Percentiles rank a stretch among this genome's conserved stretches.
Evolutionary conservation across 2,329 filamentous ascomycete species (phyloP).

Genomic region (Harringtonia lauricola): DNA sequence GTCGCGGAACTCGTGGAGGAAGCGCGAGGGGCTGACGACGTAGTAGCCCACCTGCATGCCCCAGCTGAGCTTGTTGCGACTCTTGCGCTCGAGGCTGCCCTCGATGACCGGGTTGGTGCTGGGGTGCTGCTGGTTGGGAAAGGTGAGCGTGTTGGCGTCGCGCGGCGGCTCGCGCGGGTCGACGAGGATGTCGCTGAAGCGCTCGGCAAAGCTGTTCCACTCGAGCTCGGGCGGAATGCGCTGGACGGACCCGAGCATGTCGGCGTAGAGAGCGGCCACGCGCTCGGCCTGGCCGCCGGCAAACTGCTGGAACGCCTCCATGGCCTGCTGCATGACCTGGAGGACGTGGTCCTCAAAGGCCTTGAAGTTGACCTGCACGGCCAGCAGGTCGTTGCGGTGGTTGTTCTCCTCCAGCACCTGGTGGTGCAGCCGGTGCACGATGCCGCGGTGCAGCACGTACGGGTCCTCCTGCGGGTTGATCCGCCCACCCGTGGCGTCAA

Average conservation of each 20-base stretch:
- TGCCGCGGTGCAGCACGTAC: constrained; percentile 73
- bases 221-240: constrained; percentile 77
- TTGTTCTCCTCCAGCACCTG: constrained; percentile 95
- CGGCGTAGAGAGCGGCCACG: constrained; percentile 68
- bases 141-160: constrained; percentile 61
- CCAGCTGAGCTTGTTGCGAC: constrained; percentile 68
- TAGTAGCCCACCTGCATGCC: constrained; percentile 78
- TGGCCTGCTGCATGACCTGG: constrained; percentile 67
- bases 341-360: constrained; percentile 82
- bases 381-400: constrained; percentile 81
- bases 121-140: constrained; percentile 79
- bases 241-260: constrained; percentile 70
- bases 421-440: constrained; percentile 75
- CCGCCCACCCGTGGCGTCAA: constrained; percentile 64
- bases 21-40: constrained; percentile 78
- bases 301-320: constrained; percentile 75
- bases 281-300: constrained; percentile 73
- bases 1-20: constrained; percentile 93
- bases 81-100: constrained; percentile 82
- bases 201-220: constrained; percentile 73
- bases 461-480: constrained; percentile 69
- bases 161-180: constrained; percentile 67
- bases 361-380: constrained; percentile 83
- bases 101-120: constrained; percentile 77
- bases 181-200: constrained; percentile 62